These are phyloP conservation scores for Dimocarpus longan DNA, from an alignment of 345 rosid genomes.

Conservation along the genomic window DNA sequence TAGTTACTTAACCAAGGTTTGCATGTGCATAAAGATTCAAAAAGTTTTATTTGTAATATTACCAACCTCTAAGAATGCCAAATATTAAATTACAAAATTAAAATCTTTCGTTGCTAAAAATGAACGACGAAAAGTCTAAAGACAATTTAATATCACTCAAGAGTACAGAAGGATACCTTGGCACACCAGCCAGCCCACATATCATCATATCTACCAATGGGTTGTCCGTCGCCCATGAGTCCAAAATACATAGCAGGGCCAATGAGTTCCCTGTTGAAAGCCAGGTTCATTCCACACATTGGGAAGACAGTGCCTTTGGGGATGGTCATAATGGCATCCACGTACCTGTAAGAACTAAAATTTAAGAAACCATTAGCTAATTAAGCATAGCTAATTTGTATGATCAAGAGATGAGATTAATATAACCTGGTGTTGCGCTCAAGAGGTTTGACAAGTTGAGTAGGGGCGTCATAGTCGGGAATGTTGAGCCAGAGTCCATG, in stretches of 20 bases:
- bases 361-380: neutral
- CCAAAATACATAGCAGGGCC: slow-evolving; percentile 47
- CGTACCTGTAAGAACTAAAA: slow-evolving; percentile 22
- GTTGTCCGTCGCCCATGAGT: slow-evolving; percentile 47
- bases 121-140: neutral
- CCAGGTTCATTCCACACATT: slow-evolving; percentile 47
- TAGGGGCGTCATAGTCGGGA: slow-evolving; percentile 45
- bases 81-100: no score
- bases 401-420: neutral
- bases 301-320: slow-evolving; percentile 39
- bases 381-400: neutral
- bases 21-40: no score
- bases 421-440: slow-evolving; percentile 40
- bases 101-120: neutral
- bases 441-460: slow-evolving; percentile 47
- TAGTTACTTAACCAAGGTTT: no score
- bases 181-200: slow-evolving; percentile 52
- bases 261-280: slow-evolving; percentile 36
- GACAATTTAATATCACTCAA: no score
- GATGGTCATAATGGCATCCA: slow-evolving; percentile 41
- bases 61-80: no score
- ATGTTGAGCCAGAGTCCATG: slow-evolving; percentile 50
- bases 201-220: slow-evolving; percentile 44
- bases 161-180: slow-evolving; percentile 18
- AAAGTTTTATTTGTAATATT: no score